Evolutionary conservation across 2,329 filamentous ascomycete species (phyloP).

Genomic region (Colletotrichum sp.): DNA sequence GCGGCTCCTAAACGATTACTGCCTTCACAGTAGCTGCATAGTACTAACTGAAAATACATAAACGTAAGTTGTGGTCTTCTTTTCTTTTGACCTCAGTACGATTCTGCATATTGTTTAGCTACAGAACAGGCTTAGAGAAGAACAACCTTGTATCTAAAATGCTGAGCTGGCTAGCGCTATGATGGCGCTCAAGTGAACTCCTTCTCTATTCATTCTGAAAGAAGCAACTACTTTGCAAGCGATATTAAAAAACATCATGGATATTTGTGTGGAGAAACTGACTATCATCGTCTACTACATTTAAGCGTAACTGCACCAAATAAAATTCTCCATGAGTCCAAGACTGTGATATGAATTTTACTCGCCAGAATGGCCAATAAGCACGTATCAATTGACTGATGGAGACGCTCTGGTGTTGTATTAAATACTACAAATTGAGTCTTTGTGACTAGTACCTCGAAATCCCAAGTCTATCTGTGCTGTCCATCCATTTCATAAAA

Average conservation of each 20-base stretch:
- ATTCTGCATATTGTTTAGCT: neutral
- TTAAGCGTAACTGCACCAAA: neutral
- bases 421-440: neutral
- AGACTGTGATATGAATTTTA: neutral
- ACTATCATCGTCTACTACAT: neutral
- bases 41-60: neutral
- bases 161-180: neutral
- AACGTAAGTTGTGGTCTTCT: neutral
- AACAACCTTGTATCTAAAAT: neutral
- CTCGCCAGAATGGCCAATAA: neutral
- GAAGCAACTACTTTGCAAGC: neutral
- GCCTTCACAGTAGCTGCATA: too few relatives aligned
- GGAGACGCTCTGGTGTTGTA: neutral
- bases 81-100: neutral
- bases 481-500: neutral
- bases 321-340: fast-evolving
- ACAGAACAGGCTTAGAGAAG: neutral
- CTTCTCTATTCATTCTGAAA: neutral
- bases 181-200: neutral
- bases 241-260: neutral
- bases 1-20: too few relatives aligned
- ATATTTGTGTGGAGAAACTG: neutral
- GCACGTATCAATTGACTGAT: neutral
- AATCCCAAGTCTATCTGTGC: neutral
- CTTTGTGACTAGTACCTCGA: neutral